Evolutionary conservation across 768 basidiomycete genomes (phyloP).

Genomic region (Boletus reticulatus): DNA sequence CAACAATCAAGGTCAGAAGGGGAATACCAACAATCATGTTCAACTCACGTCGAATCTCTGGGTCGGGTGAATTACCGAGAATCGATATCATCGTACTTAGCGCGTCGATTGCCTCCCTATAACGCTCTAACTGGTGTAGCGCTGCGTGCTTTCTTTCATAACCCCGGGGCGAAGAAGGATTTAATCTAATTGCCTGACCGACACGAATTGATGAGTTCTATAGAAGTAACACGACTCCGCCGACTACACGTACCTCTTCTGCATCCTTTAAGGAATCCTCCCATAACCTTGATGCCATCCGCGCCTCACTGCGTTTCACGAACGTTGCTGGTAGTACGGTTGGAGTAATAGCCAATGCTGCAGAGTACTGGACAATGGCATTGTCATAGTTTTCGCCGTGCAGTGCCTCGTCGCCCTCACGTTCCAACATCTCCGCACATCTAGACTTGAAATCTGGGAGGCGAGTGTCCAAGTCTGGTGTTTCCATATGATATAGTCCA

Average conservation of each 20-base stretch:
- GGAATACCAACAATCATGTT: not conserved
- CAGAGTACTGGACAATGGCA: conserved; percentile 14
- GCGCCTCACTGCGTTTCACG: conserved; percentile 16
- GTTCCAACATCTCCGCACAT: conserved; percentile 2
- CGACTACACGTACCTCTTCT: conserved; percentile 8
- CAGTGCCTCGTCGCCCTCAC: conserved; percentile 10
- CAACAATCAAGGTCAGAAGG: not conserved
- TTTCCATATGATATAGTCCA: not conserved
- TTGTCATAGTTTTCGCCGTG: not conserved
- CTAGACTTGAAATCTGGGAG: conserved; percentile 8
- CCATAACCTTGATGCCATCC: not conserved
- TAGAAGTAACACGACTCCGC: not conserved
- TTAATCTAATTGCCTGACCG: conserved; percentile 6
- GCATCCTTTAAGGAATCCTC: conserved; percentile 15
- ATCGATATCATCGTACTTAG: conserved; percentile 5
- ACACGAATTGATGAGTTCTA: not conserved
- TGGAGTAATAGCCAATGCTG: conserved; percentile 1
- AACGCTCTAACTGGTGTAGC: conserved; percentile 11
- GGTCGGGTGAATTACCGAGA: conserved; percentile 9
- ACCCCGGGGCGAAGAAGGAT: conserved; percentile 13
- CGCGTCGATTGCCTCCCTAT: conserved; percentile 6
- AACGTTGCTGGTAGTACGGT: not conserved
- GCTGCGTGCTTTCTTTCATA: conserved; percentile 16
- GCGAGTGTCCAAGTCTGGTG: not conserved
- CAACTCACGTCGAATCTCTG: conserved; percentile 11